Evolutionary conservation across 2,329 filamentous ascomycete genomes (phyloP), one percentile per base, ranked within the genome.

Genomic region (Fusarium burgessii): DNA sequence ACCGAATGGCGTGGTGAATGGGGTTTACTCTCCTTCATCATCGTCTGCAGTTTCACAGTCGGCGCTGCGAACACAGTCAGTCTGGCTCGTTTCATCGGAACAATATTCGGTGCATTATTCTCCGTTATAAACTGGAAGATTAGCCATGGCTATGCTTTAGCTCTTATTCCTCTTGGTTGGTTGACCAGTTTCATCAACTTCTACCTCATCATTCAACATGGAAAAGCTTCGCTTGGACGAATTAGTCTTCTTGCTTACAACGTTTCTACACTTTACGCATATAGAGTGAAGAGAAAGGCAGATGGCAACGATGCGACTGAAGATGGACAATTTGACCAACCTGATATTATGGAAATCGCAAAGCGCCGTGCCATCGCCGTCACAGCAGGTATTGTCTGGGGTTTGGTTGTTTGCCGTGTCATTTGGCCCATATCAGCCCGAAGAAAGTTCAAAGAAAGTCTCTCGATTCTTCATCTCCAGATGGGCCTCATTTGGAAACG

Each of bases 21-120:
- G 96, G 96, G 96, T 17, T 85, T 99, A 2, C 80, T 99, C 33
- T 97, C 94, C 0, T 98, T 97, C 84, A 98, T 98, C 94, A 90
- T 98, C 76, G 96, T 99, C n/a, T 98, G 95, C 78, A 94, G 93
- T 42, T 98, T 98, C 94, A 99, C 95, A 0, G 94, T 98, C 12
- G 96, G 96, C n/a, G 94, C 95, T 7, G 94, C 94, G 18, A 99
- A 98, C 78, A 97, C 95, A 0, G 97, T 95, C 0, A 95, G 94
- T 3, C 89, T 90, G 76, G 90, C 95, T 42, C 91, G 96, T 71
- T 95, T 98, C 77, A 84, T 94, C 7, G 96, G 95, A 55, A 99
- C 95, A 0, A 84, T 94, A 27, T 86, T 97, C 32, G 96, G 96
- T 13, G 94, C 93, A 4, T 78, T 87, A 2, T 91, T 91, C 66